Conservation (phyloP, 495 filamentous ascomycete genomes). For the Aspergillus taichungensis region DNA sequence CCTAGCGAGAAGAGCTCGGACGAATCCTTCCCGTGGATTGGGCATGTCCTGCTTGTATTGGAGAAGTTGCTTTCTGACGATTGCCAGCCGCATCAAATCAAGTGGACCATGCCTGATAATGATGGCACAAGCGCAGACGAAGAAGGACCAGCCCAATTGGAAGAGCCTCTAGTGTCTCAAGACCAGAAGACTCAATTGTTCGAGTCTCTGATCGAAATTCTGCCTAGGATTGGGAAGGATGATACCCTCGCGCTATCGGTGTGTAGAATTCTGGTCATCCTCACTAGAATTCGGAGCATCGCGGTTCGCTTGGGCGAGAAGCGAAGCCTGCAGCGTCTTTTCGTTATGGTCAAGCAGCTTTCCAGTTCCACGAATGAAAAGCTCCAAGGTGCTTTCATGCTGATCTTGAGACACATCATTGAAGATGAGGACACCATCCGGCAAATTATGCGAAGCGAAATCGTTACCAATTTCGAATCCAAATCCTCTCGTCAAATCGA, state of each 20-base stretch:
- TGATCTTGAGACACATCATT: conserved; percentile 84
- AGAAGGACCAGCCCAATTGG: conserved; percentile 45
- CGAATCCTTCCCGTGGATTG: conserved; percentile 82
- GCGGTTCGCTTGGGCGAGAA: conserved; percentile 75
- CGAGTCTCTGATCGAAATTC: conserved; percentile 64
- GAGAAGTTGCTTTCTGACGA: conserved; percentile 87
- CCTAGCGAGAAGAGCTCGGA: conserved; percentile 53
- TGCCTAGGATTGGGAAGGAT: conserved; percentile 82
- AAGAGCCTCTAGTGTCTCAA: conserved; percentile 54
- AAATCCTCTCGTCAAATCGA: conserved; percentile 59
- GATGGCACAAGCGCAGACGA: conserved; percentile 36
- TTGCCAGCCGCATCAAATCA: conserved; percentile 64
- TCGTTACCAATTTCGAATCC: conserved; percentile 60
- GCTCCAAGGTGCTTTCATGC: conserved; percentile 72
- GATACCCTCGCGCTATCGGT: conserved; percentile 76
- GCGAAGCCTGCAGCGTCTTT: conserved; percentile 78
- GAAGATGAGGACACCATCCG: conserved; percentile 88
- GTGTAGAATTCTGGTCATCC: conserved; percentile 76
- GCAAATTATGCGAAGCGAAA: conserved; percentile 89
- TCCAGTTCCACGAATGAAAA: conserved; percentile 65
- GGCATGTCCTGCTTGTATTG: conserved; percentile 78
- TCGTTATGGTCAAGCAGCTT: conserved; percentile 89
- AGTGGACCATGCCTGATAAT: conserved; percentile 58
- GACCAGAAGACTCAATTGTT: conserved; percentile 65
- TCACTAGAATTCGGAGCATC: conserved; percentile 69